A percentile compares a stretch with the other conserved stretches of the same genome.
Conservation (phyloP, 352 stramenopile species). For the Thraustochytrium sp. region DNA sequence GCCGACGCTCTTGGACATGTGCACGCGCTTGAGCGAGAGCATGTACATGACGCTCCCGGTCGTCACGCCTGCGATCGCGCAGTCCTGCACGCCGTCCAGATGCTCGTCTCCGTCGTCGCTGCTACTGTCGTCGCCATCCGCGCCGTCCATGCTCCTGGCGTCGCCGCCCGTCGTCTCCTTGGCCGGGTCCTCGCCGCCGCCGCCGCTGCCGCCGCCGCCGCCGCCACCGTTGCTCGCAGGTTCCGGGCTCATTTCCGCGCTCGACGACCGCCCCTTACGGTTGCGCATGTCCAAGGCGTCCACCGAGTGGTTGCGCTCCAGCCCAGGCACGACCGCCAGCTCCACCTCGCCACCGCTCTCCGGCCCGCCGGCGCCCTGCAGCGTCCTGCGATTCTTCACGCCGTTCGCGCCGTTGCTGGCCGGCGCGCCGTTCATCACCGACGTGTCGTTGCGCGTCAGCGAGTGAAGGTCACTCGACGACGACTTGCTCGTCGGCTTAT, state of each 20-base stretch:
- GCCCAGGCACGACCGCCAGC: too few relatives aligned
- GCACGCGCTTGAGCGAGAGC: constrained; percentile 36
- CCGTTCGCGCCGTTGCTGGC: too few relatives aligned
- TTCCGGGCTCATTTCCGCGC: not conserved
- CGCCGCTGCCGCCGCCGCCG: not conserved
- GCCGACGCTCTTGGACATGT: not conserved
- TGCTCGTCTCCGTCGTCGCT: constrained; percentile 6
- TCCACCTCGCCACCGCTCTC: too few relatives aligned
- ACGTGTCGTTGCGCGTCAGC: not conserved
- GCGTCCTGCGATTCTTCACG: too few relatives aligned
- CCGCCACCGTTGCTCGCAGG: not conserved
- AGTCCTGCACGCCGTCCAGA: constrained; percentile 36
- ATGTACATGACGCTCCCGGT: constrained; percentile 29
- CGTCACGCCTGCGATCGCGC: constrained; percentile 14
- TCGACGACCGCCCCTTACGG: not conserved
- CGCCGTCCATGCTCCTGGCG: not conserved
- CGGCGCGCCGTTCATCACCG: not conserved
- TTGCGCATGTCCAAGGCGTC: not conserved
- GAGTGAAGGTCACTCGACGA: not conserved
- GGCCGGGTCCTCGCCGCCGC: not conserved
- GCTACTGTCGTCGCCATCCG: not conserved
- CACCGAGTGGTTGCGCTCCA: not conserved
- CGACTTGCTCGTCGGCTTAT: constrained; percentile 3
- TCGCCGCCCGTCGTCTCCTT: not conserved
- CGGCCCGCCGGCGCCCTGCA: too few relatives aligned